Conservation (phyloP, 192 early-diverging fungal genomes). For the Borealophlyctis nickersoniae region DNA sequence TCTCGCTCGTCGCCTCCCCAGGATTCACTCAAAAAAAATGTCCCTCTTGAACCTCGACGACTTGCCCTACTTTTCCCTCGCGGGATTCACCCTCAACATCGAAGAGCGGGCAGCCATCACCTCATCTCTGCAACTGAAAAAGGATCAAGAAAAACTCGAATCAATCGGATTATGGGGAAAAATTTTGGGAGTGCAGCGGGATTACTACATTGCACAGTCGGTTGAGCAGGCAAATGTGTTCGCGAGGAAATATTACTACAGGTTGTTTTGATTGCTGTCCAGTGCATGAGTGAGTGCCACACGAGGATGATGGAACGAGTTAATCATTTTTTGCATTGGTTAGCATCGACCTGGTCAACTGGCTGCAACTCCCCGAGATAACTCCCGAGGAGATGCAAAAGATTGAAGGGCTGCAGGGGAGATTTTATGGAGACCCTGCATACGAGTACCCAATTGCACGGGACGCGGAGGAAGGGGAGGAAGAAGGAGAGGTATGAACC, state of each 20-base stretch:
- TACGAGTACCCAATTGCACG: constrained; percentile 34
- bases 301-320: no score
- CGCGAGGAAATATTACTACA: constrained; percentile 53
- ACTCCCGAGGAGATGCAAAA: constrained; percentile 35
- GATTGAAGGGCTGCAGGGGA: constrained; percentile 36
- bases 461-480: constrained; percentile 23
- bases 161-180: constrained; percentile 55
- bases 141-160: constrained; percentile 49
- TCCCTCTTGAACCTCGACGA: constrained; percentile 36
- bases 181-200: constrained; percentile 49
- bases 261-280: constrained; percentile 21
- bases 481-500: constrained; percentile 22
- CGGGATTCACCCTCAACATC: constrained; percentile 52
- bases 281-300: no score
- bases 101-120: constrained; percentile 48
- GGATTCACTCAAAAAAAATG: constrained; percentile 23
- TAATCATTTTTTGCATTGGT: no score
- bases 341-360: constrained; percentile 49
- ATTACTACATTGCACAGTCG: constrained; percentile 54
- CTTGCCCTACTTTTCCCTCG: constrained; percentile 40
- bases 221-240: constrained; percentile 33
- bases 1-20: neutral
- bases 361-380: constrained; percentile 54
- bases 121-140: constrained; percentile 45
- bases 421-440: constrained; percentile 52